Percentiles rank a stretch among this genome's conserved stretches.
Evolutionary conservation across 2,329 filamentous ascomycete species (phyloP).

Genomic region (Alternaria sp.): DNA sequence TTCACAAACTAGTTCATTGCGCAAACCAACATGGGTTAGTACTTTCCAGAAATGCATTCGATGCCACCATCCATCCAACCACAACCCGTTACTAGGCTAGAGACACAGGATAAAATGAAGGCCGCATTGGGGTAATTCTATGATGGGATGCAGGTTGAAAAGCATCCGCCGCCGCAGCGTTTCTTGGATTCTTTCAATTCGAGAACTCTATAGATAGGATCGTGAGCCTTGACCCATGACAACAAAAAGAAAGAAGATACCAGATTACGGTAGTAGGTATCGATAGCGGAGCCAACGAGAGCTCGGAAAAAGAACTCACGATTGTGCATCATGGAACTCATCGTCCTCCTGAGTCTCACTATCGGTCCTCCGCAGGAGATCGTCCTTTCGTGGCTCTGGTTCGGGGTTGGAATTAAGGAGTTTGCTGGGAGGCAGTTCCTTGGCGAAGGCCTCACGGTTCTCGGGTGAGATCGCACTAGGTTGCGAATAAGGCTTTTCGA

Average conservation of each 20-base stretch:
- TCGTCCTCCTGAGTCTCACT: constrained; percentile 53
- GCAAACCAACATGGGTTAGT: background rate
- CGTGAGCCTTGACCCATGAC: constrained; percentile 3
- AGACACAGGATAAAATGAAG: background rate
- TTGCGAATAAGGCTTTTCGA: constrained; percentile 11
- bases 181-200: constrained; percentile 6
- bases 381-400: constrained; percentile 18
- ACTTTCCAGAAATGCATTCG: background rate
- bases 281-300: background rate
- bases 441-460: constrained; percentile 13
- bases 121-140: background rate
- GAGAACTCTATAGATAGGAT: constrained; percentile 7
- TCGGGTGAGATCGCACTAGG: constrained; percentile 9
- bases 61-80: background rate
- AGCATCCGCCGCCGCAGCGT: constrained; percentile 11
- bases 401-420: constrained; percentile 34
- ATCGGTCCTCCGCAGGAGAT: constrained; percentile 46
- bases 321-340: constrained; percentile 57
- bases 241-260: background rate
- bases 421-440: constrained; percentile 36
- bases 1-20: background rate
- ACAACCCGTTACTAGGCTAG: background rate
- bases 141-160: constrained; percentile 24
- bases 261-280: background rate
- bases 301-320: constrained; percentile 24